Evolutionary conservation across 1,284 basidiomycete species (phyloP).

Genomic region (Rhodotorula mucilaginosa): DNA sequence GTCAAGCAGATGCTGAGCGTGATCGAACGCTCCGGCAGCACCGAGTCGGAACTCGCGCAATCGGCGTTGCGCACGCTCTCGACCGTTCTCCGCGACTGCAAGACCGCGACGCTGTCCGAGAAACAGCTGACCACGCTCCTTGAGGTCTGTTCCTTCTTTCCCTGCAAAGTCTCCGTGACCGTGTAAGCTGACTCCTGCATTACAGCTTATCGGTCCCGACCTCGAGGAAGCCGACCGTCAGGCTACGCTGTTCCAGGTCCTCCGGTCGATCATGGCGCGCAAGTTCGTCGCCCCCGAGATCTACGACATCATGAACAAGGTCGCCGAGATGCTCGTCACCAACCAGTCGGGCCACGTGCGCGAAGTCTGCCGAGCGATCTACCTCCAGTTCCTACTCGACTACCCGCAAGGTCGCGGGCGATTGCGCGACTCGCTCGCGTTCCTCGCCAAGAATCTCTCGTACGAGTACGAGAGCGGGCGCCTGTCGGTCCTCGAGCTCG

Average conservation of each 20-base stretch:
- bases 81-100: slow-evolving; percentile 78
- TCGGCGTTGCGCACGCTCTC: slow-evolving; percentile 83
- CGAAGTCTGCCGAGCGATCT: slow-evolving; percentile 81
- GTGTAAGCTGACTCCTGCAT: background rate
- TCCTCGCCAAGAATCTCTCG: slow-evolving; percentile 88
- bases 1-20: slow-evolving; percentile 82
- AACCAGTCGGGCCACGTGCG: slow-evolving; percentile 87
- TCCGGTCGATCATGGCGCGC: slow-evolving; percentile 86
- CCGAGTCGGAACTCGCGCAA: slow-evolving; percentile 87
- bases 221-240: slow-evolving; percentile 92
- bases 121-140: slow-evolving; percentile 79
- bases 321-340: slow-evolving; percentile 92
- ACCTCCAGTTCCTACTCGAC: slow-evolving; percentile 93
- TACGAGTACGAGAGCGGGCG: slow-evolving; percentile 90
- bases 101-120: slow-evolving; percentile 76
- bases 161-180: too few species aligned
- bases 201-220: slow-evolving; percentile 82
- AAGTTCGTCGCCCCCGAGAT: slow-evolving; percentile 94
- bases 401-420: slow-evolving; percentile 96
- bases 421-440: slow-evolving; percentile 81
- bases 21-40: slow-evolving; percentile 77
- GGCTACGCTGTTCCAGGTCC: slow-evolving; percentile 78
- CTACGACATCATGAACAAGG: slow-evolving; percentile 94
- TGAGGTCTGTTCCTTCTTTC: slow-evolving; percentile 1
- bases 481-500: slow-evolving; percentile 85